Conservation (phyloP, 1,284 basidiomycete species). For the Melampsora occidentalis region DNA sequence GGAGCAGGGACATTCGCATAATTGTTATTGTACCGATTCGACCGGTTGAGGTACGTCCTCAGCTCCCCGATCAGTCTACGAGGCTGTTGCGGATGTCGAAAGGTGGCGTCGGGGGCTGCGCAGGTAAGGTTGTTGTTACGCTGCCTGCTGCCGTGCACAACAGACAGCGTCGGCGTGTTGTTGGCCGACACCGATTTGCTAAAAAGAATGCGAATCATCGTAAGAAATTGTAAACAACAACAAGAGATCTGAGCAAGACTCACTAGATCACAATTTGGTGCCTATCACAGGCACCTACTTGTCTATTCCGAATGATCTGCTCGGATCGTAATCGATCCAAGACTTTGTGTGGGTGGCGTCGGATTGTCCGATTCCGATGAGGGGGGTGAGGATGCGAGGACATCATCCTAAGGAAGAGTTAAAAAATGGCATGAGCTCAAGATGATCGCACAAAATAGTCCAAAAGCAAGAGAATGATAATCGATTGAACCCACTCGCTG, state of each 20-base stretch:
- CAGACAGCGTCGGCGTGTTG: slow-evolving; percentile 1
- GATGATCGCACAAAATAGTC: neutral
- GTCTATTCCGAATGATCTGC: slow-evolving; percentile 29
- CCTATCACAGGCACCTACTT: slow-evolving; percentile 28
- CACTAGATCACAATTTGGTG: slow-evolving; percentile 41
- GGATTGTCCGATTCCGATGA: slow-evolving; percentile 29
- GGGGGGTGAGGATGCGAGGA: neutral
- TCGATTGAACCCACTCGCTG: slow-evolving; percentile 17
- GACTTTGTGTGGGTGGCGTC: slow-evolving; percentile 38
- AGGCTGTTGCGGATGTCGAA: too few relatives aligned
- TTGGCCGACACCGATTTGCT: slow-evolving; percentile 8
- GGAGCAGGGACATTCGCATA: too few relatives aligned
- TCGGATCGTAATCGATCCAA: slow-evolving; percentile 38
- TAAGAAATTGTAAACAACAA: neutral
- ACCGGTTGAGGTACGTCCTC: too few relatives aligned
- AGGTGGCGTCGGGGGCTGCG: slow-evolving; percentile 7
- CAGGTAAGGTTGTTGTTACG: slow-evolving; percentile 21
- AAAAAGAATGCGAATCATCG: neutral
- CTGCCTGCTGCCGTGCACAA: slow-evolving; percentile 39
- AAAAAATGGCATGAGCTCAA: neutral
- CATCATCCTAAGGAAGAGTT: neutral
- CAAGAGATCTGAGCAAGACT: neutral
- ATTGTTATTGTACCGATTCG: too few relatives aligned
- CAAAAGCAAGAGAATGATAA: neutral
- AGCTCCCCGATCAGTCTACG: too few relatives aligned